Evolutionary conservation across 2,329 filamentous ascomycete species (phyloP).

Genomic region (Claviceps arundinis): DNA sequence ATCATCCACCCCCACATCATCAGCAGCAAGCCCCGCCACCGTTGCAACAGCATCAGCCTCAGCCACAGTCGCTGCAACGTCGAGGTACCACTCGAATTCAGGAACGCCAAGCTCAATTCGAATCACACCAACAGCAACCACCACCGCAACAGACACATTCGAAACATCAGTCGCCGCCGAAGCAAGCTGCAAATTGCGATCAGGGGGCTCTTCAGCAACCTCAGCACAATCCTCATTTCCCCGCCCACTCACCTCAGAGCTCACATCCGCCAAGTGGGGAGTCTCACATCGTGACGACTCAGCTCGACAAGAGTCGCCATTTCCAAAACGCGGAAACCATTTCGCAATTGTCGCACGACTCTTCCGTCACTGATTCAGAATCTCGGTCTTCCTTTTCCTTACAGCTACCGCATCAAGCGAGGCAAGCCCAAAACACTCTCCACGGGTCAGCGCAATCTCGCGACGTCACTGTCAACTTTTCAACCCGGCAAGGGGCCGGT

Average conservation of each 20-base stretch:
- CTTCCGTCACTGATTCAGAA: conserved; percentile 38
- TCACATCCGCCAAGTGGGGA: conserved; percentile 23
- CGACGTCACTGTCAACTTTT: conserved; percentile 10
- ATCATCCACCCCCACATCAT: conserved; percentile 12
- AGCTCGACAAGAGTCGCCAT: conserved; percentile 20
- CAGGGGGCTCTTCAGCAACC: conserved; percentile 21
- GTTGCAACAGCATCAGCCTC: conserved; percentile 19
- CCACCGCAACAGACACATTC: conserved; percentile 4
- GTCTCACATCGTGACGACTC: conserved; percentile 21
- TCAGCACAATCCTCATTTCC: conserved; percentile 14
- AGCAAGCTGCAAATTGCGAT: conserved; percentile 18
- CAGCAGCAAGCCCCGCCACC: conserved; percentile 15
- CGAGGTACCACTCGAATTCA: conserved; percentile 12
- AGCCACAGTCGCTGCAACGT: conserved; percentile 14
- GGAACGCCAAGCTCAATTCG: conserved; percentile 21
- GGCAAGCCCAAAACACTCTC: conserved; percentile 29
- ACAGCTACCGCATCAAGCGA: conserved; percentile 31
- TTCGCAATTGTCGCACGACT: conserved; percentile 51
- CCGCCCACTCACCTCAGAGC: conserved; percentile 7
- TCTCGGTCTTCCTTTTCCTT: conserved; percentile 27
- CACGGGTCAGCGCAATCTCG: conserved; percentile 23
- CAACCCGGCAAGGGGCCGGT: not conserved
- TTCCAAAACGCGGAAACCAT: conserved; percentile 43
- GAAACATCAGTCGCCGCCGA: conserved; percentile 10
- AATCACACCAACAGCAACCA: conserved; percentile 1